Evolutionary conservation across 768 basidiomycete genomes (phyloP).

Genomic region (Boletus sp.): DNA sequence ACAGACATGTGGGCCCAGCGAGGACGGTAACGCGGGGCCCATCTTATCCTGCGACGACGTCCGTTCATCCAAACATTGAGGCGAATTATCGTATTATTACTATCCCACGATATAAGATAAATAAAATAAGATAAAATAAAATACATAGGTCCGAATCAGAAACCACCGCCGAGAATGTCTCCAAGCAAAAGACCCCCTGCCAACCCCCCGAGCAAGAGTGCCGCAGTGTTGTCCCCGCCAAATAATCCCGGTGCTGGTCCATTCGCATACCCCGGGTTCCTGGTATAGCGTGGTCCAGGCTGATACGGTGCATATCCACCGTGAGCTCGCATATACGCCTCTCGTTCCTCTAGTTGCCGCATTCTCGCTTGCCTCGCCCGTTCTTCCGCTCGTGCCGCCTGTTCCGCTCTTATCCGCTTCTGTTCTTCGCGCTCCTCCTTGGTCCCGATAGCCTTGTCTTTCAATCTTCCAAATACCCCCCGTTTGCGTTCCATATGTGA

Average conservation of each 20-base stretch:
- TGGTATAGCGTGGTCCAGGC: slow-evolving; percentile 14
- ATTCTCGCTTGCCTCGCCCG: slow-evolving; percentile 15
- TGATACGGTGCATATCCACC: slow-evolving; percentile 33
- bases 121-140: slow-evolving; percentile 4
- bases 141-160: slow-evolving; percentile 16
- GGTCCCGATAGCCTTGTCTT: slow-evolving; percentile 62
- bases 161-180: slow-evolving; percentile 41
- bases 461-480: slow-evolving; percentile 59
- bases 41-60: slow-evolving; percentile 28
- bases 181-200: slow-evolving; percentile 52
- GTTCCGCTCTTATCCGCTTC: slow-evolving; percentile 33
- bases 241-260: background rate
- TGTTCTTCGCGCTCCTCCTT: slow-evolving; percentile 60
- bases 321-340: slow-evolving; percentile 36
- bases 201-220: slow-evolving; percentile 40
- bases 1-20: slow-evolving; percentile 81
- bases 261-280: background rate
- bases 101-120: slow-evolving; percentile 6
- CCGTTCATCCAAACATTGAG: no score
- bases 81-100: background rate
- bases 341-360: slow-evolving; percentile 28
- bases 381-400: slow-evolving; percentile 25
- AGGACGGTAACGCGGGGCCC: slow-evolving; percentile 60
- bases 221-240: slow-evolving; percentile 9
- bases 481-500: slow-evolving; percentile 36